Percentiles rank a stretch among this genome's conserved stretches.
Conservation (phyloP, 2,329 filamentous ascomycete genomes). For the Fusarium acutatum region DNA sequence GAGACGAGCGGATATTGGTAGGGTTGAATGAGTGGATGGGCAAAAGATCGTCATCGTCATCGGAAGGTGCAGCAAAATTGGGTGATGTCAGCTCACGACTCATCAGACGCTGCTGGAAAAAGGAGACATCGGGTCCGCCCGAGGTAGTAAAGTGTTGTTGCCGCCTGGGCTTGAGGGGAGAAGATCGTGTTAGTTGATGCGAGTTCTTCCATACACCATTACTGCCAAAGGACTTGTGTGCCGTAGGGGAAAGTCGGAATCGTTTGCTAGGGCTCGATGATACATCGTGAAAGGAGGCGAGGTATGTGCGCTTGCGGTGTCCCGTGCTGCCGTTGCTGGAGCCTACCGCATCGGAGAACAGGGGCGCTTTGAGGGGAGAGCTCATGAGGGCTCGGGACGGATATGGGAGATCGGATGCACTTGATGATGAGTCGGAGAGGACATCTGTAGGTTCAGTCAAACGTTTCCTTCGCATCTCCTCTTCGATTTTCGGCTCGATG, state of each 20-base stretch:
- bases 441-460: slow-evolving; percentile 72
- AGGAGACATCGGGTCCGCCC: slow-evolving; percentile 77
- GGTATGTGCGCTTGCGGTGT: slow-evolving; percentile 71
- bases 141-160: slow-evolving; percentile 78
- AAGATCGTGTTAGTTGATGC: slow-evolving; percentile 83
- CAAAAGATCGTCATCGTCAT: slow-evolving; percentile 85
- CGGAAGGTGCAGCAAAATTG: slow-evolving; percentile 70
- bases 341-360: slow-evolving; percentile 85
- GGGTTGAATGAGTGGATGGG: slow-evolving; percentile 77
- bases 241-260: slow-evolving; percentile 68
- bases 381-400: slow-evolving; percentile 77
- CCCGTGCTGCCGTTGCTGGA: slow-evolving; percentile 74
- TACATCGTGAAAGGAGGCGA: slow-evolving; percentile 64
- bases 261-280: slow-evolving; percentile 72
- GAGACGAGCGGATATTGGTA: slow-evolving; percentile 76
- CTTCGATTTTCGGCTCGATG: slow-evolving; percentile 85
- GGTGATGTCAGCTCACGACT: slow-evolving; percentile 68
- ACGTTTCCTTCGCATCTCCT: slow-evolving; percentile 79
- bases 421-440: slow-evolving; percentile 87
- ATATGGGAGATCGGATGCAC: slow-evolving; percentile 79
- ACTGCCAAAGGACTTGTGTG: slow-evolving; percentile 64
- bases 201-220: slow-evolving; percentile 78
- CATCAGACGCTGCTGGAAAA: slow-evolving; percentile 77
- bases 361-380: slow-evolving; percentile 81
- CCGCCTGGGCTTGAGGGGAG: slow-evolving; percentile 80